Evolutionary conservation across 352 stramenopile species (phyloP), one percentile per base, ranked within the genome.

Genomic region (Sclerospora graminicola): DNA sequence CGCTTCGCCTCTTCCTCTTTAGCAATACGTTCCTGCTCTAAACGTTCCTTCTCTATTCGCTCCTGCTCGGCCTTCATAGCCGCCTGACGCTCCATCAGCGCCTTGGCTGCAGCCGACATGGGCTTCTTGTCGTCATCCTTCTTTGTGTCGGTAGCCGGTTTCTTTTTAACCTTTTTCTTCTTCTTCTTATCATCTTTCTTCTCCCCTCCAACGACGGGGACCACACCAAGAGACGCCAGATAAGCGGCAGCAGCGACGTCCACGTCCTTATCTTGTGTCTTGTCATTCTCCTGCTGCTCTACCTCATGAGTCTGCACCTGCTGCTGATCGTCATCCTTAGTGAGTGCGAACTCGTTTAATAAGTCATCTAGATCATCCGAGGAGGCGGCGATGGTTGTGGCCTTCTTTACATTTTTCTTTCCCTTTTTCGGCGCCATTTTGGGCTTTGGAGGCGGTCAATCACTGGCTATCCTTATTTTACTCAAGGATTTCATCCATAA

Each of bases 161-260:
- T 86, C 66, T 83, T 84, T 51, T 84, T 83, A 40, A 82, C 81
- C 45, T 84, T 84, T 41, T 91, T 82, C 59, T 89, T 86, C 57
- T 84, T 82, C 58, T 91, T 82, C 60, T 91, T 89, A 8, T 87
- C 66, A 43, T 88, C 68, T 46, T 79, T 82, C 44, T 81, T 84
- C 21, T 80, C 76, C 3, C 45, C 63, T 20, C 59, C 66, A 9
- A 57, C 58, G 10, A 57, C 46, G n/a, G 80, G 59, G 19, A 76
- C 63, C 19, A 91, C 69, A 36, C 77, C 80, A 27, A 91, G 57
- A 45, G 72, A 85, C 44, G 77, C 77, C 42, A 91, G 46, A 42
- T 86, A 85, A 27, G 74, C 80, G 26, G 77, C 80, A 14, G 78
- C 80, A 5, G 76, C 76, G 24, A 72, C 77, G 45, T 86, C 73